A percentile compares a stretch with the other conserved stretches of the same genome.
Evolutionary conservation across 352 stramenopile species (phyloP).

Genomic region (Peronospora farinosa): DNA sequence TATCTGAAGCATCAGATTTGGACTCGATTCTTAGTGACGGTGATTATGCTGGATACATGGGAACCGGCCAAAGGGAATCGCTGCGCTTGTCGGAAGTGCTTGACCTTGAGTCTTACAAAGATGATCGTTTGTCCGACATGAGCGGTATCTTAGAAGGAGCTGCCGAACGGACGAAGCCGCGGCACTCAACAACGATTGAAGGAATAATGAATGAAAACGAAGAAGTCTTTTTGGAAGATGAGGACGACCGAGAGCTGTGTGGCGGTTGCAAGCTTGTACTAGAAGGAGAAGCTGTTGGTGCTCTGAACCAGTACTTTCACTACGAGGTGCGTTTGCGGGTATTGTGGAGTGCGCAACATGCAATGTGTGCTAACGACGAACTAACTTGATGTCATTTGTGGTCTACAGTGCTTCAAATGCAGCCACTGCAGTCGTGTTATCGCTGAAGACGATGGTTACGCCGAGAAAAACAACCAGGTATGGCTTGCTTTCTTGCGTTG

Average conservation of each 20-base stretch:
- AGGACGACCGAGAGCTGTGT: conserved; percentile 67
- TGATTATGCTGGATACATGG: conserved; percentile 52
- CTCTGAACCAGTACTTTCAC: conserved; percentile 78
- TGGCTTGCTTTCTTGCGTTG: neutral
- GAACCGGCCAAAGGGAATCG: conserved; percentile 48
- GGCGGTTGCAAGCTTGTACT: conserved; percentile 62
- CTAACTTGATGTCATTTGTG: conserved; percentile 6
- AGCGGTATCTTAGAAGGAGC: conserved; percentile 49
- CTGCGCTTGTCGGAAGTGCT: conserved; percentile 73
- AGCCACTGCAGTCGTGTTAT: conserved; percentile 66
- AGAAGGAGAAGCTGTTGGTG: conserved; percentile 74
- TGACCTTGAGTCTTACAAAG: conserved; percentile 54
- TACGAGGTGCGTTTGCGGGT: conserved; percentile 43
- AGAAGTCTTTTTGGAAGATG: conserved; percentile 50
- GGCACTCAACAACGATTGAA: conserved; percentile 30
- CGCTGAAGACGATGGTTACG: conserved; percentile 72
- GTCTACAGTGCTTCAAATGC: conserved; percentile 70
- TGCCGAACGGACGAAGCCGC: conserved; percentile 16
- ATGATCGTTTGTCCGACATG: conserved; percentile 49
- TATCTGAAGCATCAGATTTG: conserved; percentile 64
- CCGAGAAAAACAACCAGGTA: conserved; percentile 75
- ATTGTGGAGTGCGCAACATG: neutral
- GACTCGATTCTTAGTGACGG: conserved; percentile 55
- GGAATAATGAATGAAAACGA: conserved; percentile 31
- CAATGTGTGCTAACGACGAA: neutral